Evolutionary conservation across 306 rosid species (phyloP).

Genomic region (Arachis hypogaea): DNA sequence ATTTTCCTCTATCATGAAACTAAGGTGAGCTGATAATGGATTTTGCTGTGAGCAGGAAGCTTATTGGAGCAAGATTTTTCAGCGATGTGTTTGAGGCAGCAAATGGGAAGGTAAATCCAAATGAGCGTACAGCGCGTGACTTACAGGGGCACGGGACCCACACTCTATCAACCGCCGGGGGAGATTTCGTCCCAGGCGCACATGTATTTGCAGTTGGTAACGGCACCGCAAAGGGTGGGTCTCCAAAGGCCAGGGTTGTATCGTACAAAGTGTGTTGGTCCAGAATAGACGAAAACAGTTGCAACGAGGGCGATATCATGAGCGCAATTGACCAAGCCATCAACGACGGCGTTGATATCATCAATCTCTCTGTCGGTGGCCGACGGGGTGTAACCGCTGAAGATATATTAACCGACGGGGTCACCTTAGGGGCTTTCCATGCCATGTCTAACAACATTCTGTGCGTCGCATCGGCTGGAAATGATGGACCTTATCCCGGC

Average conservation of each 20-base stretch:
- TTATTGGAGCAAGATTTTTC: slow-evolving; percentile 76
- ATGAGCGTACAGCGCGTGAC: slow-evolving; percentile 55
- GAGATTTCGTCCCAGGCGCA: slow-evolving; percentile 48
- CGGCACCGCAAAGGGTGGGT: slow-evolving; percentile 80
- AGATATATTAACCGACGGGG: slow-evolving; percentile 31
- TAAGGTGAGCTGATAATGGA: not conserved
- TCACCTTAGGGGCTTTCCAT: slow-evolving; percentile 56
- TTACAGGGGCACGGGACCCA: slow-evolving; percentile 77
- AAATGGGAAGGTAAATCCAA: not conserved
- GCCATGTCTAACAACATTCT: slow-evolving; percentile 45
- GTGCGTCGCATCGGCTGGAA: slow-evolving; percentile 58
- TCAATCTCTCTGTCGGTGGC: slow-evolving; percentile 51
- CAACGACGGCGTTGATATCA: slow-evolving; percentile 65
- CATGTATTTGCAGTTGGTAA: slow-evolving; percentile 51
- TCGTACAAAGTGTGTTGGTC: slow-evolving; percentile 68
- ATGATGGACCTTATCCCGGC: slow-evolving; percentile 44
- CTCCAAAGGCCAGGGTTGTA: slow-evolving; percentile 63
- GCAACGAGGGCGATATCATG: slow-evolving; percentile 54
- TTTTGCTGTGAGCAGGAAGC: slow-evolving; percentile 48
- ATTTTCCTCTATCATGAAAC: too few relatives aligned
- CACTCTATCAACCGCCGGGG: slow-evolving; percentile 82
- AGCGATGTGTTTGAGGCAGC: slow-evolving; percentile 37
- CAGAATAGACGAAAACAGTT: not conserved
- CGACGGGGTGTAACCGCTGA: fast-evolving
- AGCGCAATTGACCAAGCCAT: slow-evolving; percentile 64